Percentiles rank a stretch among this genome's conserved stretches.
phyloP scores from a whole-genome alignment of 2,329 filamentous ascomycete species.

The Xylariaceae sp. region DNA sequence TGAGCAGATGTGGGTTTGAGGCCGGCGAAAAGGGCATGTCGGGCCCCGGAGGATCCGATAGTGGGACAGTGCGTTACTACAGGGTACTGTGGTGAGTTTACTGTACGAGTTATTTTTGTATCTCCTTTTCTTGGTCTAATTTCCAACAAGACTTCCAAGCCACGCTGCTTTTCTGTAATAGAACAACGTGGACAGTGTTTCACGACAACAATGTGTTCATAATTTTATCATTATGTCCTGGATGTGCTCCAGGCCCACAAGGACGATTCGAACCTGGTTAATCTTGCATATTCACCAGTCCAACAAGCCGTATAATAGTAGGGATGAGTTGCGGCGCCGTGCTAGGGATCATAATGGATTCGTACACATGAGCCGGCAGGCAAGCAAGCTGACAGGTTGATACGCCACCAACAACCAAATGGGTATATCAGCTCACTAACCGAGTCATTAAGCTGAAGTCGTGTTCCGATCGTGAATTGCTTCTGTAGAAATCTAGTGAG shows the following conservation, averaged over 20 bases:
- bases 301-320: background rate
- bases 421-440: no score
- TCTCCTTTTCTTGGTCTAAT: background rate
- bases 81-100: slow-evolving; percentile 6
- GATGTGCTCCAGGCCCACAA: no score
- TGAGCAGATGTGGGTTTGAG: background rate
- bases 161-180: background rate
- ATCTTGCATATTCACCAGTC: background rate
- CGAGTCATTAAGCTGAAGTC: no score
- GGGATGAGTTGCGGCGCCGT: no score
- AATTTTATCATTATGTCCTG: slow-evolving; percentile 1
- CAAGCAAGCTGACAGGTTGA: slow-evolving; percentile 8
- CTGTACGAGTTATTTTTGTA: slow-evolving; percentile 16
- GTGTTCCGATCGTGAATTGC: no score
- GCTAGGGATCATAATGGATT: no score
- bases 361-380: slow-evolving; percentile 12
- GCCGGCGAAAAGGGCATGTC: background rate
- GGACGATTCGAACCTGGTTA: background rate
- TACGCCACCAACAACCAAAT: slow-evolving; percentile 18
- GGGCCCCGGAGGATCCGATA: slow-evolving; percentile 8
- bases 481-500: no score
- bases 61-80: slow-evolving; percentile 5
- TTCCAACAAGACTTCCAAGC: slow-evolving; percentile 7
- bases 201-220: background rate
- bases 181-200: background rate